Percentiles rank a stretch among this genome's conserved stretches.
Evolutionary conservation across 2,329 filamentous ascomycete species (phyloP).

Genomic region (Aspergillus aculeatus): DNA sequence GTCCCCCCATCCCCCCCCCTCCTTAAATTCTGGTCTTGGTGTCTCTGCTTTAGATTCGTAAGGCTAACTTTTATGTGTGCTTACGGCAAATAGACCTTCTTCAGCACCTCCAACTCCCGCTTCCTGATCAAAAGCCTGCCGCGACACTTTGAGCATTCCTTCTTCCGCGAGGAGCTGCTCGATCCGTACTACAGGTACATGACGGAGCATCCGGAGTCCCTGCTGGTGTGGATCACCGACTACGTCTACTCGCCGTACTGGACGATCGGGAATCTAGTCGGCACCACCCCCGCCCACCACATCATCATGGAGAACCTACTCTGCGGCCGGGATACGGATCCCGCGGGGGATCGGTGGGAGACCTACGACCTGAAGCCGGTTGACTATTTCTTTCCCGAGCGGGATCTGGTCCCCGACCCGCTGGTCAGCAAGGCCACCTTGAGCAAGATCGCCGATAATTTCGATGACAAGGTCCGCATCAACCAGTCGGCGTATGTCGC

Average conservation of each 20-base stretch:
- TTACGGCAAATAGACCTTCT: conserved; percentile 57
- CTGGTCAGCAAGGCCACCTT: conserved; percentile 65
- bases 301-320: conserved; percentile 77
- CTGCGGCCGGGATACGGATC: conserved; percentile 55
- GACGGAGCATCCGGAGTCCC: conserved; percentile 56
- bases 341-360: conserved; percentile 58
- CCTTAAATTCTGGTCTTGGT: not conserved
- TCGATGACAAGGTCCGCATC: conserved; percentile 64
- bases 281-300: conserved; percentile 66
- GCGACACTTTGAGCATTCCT: conserved; percentile 66
- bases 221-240: conserved; percentile 71
- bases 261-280: conserved; percentile 60
- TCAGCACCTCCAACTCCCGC: conserved; percentile 63
- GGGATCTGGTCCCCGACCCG: conserved; percentile 65
- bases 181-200: conserved; percentile 65
- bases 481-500: conserved; percentile 54
- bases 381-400: conserved; percentile 73
- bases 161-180: conserved; percentile 67
- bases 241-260: conserved; percentile 58
- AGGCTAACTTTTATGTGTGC: no score
- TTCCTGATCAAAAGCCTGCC: conserved; percentile 72
- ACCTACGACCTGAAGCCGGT: conserved; percentile 73
- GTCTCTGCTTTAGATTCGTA: not conserved
- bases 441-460: conserved; percentile 64
- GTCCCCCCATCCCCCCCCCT: not conserved